A percentile compares a stretch with the other conserved stretches of the same genome.
phyloP scores from a whole-genome alignment of 1,284 basidiomycete species.

The Ganoderma meredithae region DNA sequence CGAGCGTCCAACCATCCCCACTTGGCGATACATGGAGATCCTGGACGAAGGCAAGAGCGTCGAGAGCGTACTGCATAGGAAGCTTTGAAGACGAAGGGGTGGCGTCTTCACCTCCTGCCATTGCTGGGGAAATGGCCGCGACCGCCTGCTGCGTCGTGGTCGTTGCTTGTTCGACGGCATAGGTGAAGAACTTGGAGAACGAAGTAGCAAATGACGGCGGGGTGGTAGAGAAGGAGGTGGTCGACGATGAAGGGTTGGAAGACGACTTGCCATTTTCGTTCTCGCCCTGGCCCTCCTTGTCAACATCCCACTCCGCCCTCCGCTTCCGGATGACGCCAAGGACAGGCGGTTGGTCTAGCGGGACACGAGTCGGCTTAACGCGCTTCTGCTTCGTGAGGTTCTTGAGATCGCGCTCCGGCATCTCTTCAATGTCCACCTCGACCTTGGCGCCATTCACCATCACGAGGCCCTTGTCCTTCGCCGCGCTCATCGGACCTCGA shows the following conservation, averaged over 20 bases:
- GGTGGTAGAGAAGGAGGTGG: constrained; percentile 48
- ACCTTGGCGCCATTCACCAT: constrained; percentile 92
- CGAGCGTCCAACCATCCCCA: constrained; percentile 83
- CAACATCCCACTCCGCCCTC: constrained; percentile 67
- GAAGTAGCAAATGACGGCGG: constrained; percentile 74
- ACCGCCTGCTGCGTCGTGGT: constrained; percentile 76
- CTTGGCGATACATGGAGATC: constrained; percentile 70
- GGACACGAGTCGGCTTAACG: constrained; percentile 85
- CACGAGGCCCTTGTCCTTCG: constrained; percentile 80
- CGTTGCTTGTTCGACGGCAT: constrained; percentile 77
- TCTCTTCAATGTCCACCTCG: constrained; percentile 90
- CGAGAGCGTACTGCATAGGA: constrained; percentile 81
- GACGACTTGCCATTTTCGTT: constrained; percentile 30
- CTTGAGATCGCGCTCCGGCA: constrained; percentile 91
- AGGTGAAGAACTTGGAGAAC: constrained; percentile 74
- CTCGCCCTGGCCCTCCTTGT: constrained; percentile 40
- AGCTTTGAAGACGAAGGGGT: constrained; percentile 60
- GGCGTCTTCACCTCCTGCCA: constrained; percentile 48
- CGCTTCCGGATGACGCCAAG: constrained; percentile 74
- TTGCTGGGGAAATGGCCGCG: constrained; percentile 70
- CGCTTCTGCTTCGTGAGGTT: constrained; percentile 85
- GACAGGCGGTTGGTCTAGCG: constrained; percentile 91
- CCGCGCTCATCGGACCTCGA: constrained; percentile 64
- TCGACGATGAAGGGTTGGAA: constrained; percentile 29
- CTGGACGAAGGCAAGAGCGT: constrained; percentile 82